Evolutionary conservation across 768 basidiomycete genomes (phyloP), one percentile per base, ranked within the genome.

Genomic region (Boletus sensibilis): DNA sequence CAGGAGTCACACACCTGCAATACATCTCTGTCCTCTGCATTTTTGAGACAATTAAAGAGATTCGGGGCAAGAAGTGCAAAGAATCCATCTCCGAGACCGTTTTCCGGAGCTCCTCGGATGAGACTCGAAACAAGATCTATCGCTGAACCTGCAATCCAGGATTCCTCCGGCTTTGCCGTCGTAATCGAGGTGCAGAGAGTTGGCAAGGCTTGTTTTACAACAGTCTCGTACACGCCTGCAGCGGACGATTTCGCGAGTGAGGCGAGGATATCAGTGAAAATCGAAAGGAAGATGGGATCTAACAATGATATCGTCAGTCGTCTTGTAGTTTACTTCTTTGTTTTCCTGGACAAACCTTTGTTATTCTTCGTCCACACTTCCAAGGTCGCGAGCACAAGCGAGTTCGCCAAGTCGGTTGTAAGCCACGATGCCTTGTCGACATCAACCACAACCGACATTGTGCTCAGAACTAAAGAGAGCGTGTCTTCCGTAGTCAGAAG

Each of bases 231-330:
- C 23, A 92, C 78, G 3, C 81, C 82, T 1, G 76, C 71, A 3
- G 81, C 73, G 0, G 82, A 72, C 1, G 89, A 84, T 5, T 81
- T 73, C 7, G 92, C 82, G 27, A 97, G 79, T 5, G 85, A 80
- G 29, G 79, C 77, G 53, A 96, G 76, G 44, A 96, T 84, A 65
- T 96, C 93, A 40, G 86, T 84, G 46, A 95, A 79, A 47, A 94
- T 86, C 2, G 92, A 92, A 21, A 91, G 79, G 67, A 95, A 86
- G 52, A 98, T 85, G 0, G 94, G 95, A 74, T 99, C 97, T 88
- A 60, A 21, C 76, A 56, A 37, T 44, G 29, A 44, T 60, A 37
- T 47, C 23, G 29, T 59, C 41, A 59, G 20, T 35, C 11, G 18
- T 48, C 38, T 40, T 47, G 23, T 20, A 46, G 5, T 33, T 27